Base-by-base conservation (phyloP, 768 basidiomycete species). In the Dacryopinax spathularia region DNA sequence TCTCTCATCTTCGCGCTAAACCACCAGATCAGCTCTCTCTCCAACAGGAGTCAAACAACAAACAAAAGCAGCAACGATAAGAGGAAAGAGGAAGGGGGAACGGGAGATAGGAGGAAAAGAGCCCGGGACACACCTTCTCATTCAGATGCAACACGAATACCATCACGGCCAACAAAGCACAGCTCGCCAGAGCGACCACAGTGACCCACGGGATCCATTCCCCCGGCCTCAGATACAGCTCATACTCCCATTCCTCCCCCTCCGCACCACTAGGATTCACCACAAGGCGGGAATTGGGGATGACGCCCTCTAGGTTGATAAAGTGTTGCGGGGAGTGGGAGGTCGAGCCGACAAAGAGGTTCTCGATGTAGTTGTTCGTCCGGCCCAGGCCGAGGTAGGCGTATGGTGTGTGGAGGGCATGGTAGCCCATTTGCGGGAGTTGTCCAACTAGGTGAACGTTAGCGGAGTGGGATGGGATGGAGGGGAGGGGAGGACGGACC, bases 331-430 rank as follows among this genome's bases (percentile, higher is more conserved):
- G 72, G 0, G 79, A 73, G 65, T 90, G 85, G 33, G 89, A 80
- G 5, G 93, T 95, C 2, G 91, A 87, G 16, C 96, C 96, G 20
- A 98, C 89, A 72, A 96, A 96, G 1, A 99, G 81, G 73, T 97
- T 97, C 79, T 99, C 96, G 70, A 99, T 93, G 75, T 99, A 99
- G 73, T 99, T 99, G 75, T 99, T 99, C 16, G 94, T 98, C 39
- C 96, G 84, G 0, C 95, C 96, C 7, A 99, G 84, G 0, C 96
- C 95, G 71, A 98, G 90, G 80, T 93, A 96, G 1, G 92, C 84
- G 71, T 97, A 98, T 0, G 96, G 96, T 0, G 91, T 86, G 62
- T 87, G 83, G 10, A 98, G 81, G 15, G 94, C 80, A 62, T 95
- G 89, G 73, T 98, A 98, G 0, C 89, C 84, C 1, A 93, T 90